Conservation (phyloP, 768 basidiomycete genomes). For the Boletus rubescentipes region DNA sequence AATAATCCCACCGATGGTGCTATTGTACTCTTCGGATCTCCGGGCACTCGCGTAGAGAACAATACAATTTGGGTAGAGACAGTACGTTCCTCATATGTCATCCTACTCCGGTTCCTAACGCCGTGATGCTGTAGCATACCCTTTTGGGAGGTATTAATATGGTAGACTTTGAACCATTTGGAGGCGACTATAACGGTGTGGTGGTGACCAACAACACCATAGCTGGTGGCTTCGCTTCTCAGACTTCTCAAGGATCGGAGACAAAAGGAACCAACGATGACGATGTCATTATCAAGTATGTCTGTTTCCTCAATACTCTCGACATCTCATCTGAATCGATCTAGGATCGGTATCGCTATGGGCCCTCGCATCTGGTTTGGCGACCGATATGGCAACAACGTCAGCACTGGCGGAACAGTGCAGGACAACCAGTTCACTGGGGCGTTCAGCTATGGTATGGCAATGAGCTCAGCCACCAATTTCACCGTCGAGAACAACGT, state of each 20-base stretch:
- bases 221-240: conserved; percentile 65
- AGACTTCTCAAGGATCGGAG: conserved; percentile 37
- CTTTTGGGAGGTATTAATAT: conserved; percentile 76
- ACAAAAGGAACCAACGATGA: conserved; percentile 54
- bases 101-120: not conserved
- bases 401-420: conserved; percentile 54
- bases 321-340: conserved; percentile 8
- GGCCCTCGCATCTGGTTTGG: conserved; percentile 80
- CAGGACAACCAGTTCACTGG: conserved; percentile 58
- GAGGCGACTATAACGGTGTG: conserved; percentile 63
- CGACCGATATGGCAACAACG: conserved; percentile 51
- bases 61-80: conserved; percentile 74
- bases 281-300: conserved; percentile 71
- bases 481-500: conserved; percentile 66
- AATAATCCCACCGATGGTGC: conserved; percentile 77
- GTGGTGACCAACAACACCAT: conserved; percentile 68
- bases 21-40: conserved; percentile 75
- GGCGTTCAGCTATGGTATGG: conserved; percentile 75
- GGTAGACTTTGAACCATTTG: conserved; percentile 69
- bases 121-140: conserved; percentile 47
- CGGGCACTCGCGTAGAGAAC: conserved; percentile 70
- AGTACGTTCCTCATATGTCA: conserved; percentile 38
- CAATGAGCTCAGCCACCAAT: conserved; percentile 57
- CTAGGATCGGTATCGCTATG: conserved; percentile 76
- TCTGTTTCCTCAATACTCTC: conserved; percentile 2